Evolutionary conservation across 345 rosid species (phyloP).

Genomic region (Gossypium bickii): DNA sequence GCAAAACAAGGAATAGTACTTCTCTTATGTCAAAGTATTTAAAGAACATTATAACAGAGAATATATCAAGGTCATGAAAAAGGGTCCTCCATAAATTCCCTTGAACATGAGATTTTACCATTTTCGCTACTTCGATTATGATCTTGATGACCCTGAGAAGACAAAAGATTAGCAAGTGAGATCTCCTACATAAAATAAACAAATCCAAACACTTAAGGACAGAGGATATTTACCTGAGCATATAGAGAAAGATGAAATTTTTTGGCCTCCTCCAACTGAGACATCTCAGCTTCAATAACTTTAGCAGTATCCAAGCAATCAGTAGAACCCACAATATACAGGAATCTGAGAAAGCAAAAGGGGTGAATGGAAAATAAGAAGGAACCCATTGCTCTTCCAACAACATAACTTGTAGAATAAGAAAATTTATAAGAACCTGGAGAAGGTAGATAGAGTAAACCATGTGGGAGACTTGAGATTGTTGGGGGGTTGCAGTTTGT

Average conservation of each 20-base stretch:
- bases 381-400: neutral
- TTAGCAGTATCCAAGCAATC: slow-evolving; percentile 33
- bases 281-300: slow-evolving; percentile 46
- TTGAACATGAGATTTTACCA: slow-evolving; percentile 18
- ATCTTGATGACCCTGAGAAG: slow-evolving; percentile 27
- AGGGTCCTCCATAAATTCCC: neutral
- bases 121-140: slow-evolving; percentile 15
- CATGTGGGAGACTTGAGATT: slow-evolving; percentile 33
- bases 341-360: slow-evolving; percentile 38
- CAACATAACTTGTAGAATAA: neutral
- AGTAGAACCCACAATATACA: slow-evolving; percentile 37
- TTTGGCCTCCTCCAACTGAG: slow-evolving; percentile 58
- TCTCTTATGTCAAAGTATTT: neutral
- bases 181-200: neutral
- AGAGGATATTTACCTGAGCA: slow-evolving; percentile 31
- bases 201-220: neutral
- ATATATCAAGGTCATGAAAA: slow-evolving; percentile 1
- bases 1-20: neutral
- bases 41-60: neutral
- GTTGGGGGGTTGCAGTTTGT: slow-evolving; percentile 37
- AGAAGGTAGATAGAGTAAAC: slow-evolving; percentile 54
- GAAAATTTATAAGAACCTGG: slow-evolving; percentile 30
- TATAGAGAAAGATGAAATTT: slow-evolving; percentile 52
- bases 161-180: slow-evolving; percentile 10
- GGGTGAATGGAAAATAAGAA: neutral